phyloP scores from a whole-genome alignment of 306 rosid species.

The Gleditsia sinensis region DNA sequence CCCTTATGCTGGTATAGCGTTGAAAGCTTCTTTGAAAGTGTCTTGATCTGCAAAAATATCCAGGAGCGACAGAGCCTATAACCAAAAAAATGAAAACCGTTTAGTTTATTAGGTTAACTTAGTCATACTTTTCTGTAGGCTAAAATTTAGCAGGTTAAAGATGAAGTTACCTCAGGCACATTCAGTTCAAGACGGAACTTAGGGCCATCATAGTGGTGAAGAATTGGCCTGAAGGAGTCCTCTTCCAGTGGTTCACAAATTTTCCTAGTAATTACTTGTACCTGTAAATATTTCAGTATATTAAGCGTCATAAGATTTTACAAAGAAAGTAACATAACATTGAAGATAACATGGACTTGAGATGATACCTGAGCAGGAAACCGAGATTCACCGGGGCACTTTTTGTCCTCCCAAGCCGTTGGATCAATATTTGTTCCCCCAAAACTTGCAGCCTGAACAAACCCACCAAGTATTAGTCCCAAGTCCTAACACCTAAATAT shows the following conservation, averaged over 20 bases:
- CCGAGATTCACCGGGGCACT: slow-evolving; percentile 85
- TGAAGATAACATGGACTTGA: not conserved
- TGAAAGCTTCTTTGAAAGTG: slow-evolving; percentile 43
- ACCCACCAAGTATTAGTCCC: not conserved
- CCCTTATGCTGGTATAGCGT: slow-evolving; percentile 41
- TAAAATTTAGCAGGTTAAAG: not conserved
- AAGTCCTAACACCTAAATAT: too few relatives aligned
- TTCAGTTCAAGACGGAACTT: slow-evolving; percentile 89
- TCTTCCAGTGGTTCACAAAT: slow-evolving; percentile 85
- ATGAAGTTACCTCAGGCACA: slow-evolving; percentile 68
- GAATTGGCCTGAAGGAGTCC: slow-evolving; percentile 95
- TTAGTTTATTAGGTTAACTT: slow-evolving; percentile 4
- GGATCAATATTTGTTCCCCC: slow-evolving; percentile 96
- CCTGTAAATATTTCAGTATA: slow-evolving; percentile 44
- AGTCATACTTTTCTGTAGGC: not conserved
- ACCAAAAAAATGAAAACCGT: not conserved
- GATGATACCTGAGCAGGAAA: slow-evolving; percentile 92
- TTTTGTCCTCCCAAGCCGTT: slow-evolving; percentile 95
- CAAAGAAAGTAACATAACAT: not conserved
- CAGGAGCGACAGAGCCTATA: slow-evolving; percentile 88
- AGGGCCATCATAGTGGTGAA: slow-evolving; percentile 95
- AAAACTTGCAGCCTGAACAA: slow-evolving; percentile 84
- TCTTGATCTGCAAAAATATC: slow-evolving; percentile 76
- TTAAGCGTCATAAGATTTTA: not conserved
- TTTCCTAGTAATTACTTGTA: slow-evolving; percentile 74